Base-by-base conservation (phyloP, 2,329 filamentous ascomycete species). In the Alternaria ethzedia region DNA sequence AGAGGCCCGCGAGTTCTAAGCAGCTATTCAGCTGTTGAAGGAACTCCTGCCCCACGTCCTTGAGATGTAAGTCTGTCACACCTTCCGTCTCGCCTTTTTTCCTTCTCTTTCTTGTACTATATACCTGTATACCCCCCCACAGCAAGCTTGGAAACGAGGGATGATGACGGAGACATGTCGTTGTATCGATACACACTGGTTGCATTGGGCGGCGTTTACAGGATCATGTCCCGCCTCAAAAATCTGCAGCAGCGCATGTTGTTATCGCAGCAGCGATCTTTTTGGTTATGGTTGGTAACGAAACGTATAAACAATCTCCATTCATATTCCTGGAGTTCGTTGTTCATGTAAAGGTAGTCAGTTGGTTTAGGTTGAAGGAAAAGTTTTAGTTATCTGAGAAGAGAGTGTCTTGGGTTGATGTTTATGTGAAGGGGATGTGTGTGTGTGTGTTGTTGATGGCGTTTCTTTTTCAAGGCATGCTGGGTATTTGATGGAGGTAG, bases 31-130 rank as follows among this genome's bases (percentile, higher is more conserved):
- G 21, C 25, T 50, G 9, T n/a, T 36, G 20, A 5, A 9, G 17
- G 13, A 13, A 36, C 26, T 51, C 3, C 17, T 12, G 15, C 5
- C 12, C 23, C 45, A 5, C 13, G 44, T 46, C 44, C 1, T 23
- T 23, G 36, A 41, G 36, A 41, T 41, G 36, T 41, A 17, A 17
- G 36, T 41, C 36, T 17, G 36, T 0, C 36, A 41, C n/a, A 17
- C 36, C 1, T 41, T 3, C 36, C 36, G 36, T 41, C 36, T 10
- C 36, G 36, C 36, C 23, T 3, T 51, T 56, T 20, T 54, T 23
- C 23, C 12, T 21, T 13, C 17, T 41, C 28, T 25, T 60, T 64
- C 54, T 63, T 70, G 65, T 70, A 70, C 61, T 47, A 66, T 68
- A 70, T 41, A 52, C 8, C 49, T 66, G 59, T 68, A 68, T 64